These are phyloP conservation scores for Zalerion maritima DNA, from an alignment of 495 filamentous ascomycete species.

Conservation along the genomic window DNA sequence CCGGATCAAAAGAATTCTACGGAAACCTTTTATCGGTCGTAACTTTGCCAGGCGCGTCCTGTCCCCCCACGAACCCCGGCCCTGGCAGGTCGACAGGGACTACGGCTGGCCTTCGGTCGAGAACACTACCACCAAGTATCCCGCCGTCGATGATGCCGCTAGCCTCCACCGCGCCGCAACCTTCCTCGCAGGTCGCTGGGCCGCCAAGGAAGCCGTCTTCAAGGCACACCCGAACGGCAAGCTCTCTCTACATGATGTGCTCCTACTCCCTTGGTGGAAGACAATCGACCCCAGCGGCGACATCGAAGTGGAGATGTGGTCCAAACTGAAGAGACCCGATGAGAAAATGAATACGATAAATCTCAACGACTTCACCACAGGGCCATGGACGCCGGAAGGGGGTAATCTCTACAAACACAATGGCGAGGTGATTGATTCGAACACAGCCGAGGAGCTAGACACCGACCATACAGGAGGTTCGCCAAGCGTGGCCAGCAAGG, in stretches of 20 bases:
- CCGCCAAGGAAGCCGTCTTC: constrained; percentile 50
- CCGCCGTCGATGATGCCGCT: background rate
- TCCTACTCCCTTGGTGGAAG: constrained; percentile 21
- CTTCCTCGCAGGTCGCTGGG: constrained; percentile 27
- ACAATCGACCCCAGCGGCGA: constrained; percentile 1
- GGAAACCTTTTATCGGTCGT: constrained; percentile 5
- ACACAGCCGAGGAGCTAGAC: constrained; percentile 6
- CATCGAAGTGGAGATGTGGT: constrained; percentile 1
- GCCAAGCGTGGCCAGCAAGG: too few species aligned
- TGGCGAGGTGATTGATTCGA: constrained; percentile 3
- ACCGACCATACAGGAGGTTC: constrained; percentile 1
- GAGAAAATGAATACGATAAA: too few species aligned
- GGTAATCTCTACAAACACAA: constrained; percentile 6
- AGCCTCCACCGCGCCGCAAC: background rate
- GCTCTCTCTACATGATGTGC: constrained; percentile 31
- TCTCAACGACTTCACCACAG: background rate
- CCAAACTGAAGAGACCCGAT: background rate
- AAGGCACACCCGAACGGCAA: constrained; percentile 37
- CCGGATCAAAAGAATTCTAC: constrained; percentile 26
- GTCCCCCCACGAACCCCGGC: constrained; percentile 19
- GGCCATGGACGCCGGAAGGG: constrained; percentile 6
- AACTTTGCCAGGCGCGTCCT: constrained; percentile 29
- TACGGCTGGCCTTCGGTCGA: constrained; percentile 2
- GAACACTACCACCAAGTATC: background rate
- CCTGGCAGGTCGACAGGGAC: constrained; percentile 3